Percentiles rank a stretch among this genome's conserved stretches.
phyloP scores from a whole-genome alignment of 768 basidiomycete genomes.

The Mycena galericulata region DNA sequence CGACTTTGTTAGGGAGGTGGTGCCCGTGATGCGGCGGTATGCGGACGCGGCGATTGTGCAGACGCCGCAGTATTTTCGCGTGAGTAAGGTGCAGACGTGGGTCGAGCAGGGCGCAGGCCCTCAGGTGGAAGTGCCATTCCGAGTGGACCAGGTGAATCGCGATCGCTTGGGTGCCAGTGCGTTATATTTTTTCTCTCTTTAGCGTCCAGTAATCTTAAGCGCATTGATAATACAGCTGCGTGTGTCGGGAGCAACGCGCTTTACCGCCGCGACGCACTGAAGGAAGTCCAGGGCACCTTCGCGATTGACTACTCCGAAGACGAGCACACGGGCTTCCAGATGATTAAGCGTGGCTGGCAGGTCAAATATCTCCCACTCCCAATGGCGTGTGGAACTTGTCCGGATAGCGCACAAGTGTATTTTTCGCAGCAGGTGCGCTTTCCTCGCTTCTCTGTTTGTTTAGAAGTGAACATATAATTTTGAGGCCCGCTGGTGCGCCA shows the following conservation, averaged over 20 bases:
- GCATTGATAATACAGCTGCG: constrained; percentile 29
- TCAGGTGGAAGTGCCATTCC: constrained; percentile 42
- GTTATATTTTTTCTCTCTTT: constrained; percentile 2
- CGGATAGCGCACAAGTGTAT: constrained; percentile 42
- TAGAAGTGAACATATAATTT: background rate
- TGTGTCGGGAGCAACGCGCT: constrained; percentile 45
- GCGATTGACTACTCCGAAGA: constrained; percentile 45
- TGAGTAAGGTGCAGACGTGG: constrained; percentile 41
- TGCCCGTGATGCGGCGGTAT: constrained; percentile 41
- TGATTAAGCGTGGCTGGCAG: constrained; percentile 41
- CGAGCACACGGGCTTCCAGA: constrained; percentile 45
- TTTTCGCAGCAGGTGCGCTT: constrained; percentile 47
- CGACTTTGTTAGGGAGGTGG: constrained; percentile 41
- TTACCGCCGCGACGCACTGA: constrained; percentile 42
- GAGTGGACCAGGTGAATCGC: constrained; percentile 44
- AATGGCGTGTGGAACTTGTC: constrained; percentile 43
- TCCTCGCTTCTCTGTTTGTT: background rate
- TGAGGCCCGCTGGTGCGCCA: constrained; percentile 16
- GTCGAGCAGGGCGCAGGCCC: constrained; percentile 44
- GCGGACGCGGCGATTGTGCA: constrained; percentile 43
- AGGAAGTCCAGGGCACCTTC: constrained; percentile 41
- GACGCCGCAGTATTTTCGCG: constrained; percentile 46
- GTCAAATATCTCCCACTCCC: constrained; percentile 44
- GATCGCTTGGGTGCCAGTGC: constrained; percentile 40
- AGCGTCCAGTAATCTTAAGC: background rate